A percentile compares a stretch with the other conserved stretches of the same genome.
These are phyloP conservation scores for Angomonas desouzai DNA, from an alignment of 208 protist genomes.

Conservation along the genomic window DNA sequence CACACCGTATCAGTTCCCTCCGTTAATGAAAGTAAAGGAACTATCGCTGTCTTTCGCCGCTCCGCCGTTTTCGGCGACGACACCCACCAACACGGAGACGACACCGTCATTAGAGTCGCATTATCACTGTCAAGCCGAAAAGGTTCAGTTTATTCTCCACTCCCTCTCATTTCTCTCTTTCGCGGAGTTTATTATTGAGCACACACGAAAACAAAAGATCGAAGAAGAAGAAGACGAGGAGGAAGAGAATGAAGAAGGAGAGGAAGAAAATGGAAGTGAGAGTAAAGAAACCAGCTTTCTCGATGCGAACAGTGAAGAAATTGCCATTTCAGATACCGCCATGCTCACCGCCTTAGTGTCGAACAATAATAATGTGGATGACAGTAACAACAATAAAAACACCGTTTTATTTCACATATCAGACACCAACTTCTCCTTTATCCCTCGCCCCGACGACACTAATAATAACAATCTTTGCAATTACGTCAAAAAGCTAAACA, in stretches of 20 bases:
- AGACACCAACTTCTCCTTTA: background rate
- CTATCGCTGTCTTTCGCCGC: background rate
- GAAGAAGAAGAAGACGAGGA: background rate
- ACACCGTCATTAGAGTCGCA: background rate
- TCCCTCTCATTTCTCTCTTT: conserved; percentile 8
- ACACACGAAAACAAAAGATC: conserved; percentile 3
- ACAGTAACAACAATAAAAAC: background rate
- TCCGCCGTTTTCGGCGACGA: background rate
- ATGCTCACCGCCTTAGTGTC: background rate
- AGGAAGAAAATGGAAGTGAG: background rate
- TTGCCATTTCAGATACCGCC: background rate
- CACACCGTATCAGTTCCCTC: background rate
- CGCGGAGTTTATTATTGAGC: conserved; percentile 12
- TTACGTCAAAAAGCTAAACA: conserved; percentile 8
- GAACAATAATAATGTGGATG: background rate
- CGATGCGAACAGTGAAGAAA: background rate
- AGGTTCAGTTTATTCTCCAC: conserved; percentile 3
- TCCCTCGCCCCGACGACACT: background rate
- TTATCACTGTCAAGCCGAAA: background rate
- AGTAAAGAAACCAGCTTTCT: background rate
- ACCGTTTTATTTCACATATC: background rate
- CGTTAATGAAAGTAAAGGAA: background rate
- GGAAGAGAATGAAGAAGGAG: background rate
- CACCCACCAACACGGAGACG: background rate
- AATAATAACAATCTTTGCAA: background rate